Base-by-base conservation (phyloP, 371 early-diverging fungal genomes). In the Fennellomyces sp. region DNA sequence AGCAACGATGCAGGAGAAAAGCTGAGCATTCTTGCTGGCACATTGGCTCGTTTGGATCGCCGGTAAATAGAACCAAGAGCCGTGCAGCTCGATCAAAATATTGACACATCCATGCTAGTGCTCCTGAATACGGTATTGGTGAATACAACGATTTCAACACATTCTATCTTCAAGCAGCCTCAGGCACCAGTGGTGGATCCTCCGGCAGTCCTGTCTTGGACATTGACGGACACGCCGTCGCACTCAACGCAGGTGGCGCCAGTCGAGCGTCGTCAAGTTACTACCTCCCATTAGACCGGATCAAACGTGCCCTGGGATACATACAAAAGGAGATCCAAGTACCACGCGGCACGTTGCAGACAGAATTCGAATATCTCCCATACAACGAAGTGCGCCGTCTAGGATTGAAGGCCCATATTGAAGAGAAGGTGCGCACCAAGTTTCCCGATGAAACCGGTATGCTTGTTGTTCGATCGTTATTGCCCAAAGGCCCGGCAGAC, bases 1-100 rank as follows among this genome's bases (percentile, higher is more conserved):
- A 67, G 68, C 2, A 63, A 62, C 33, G 68, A 67, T 63, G 68
- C 68, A 11, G 68, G 68, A 33, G 68, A 67, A 21, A 67, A 67
- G 15, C 53, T 67, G 12, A 67, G 68, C 38, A 67, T 67, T 52
- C 52, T 67, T 47, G 86, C 90, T 5, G 94, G 94, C 21, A 87
- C 89, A 1, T 66, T 94, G 6, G 90, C 93, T 7, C 81, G 94
- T 13, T 64, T 94, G 56, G 92, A 94, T 67, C 75, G 94, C 56
- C 61, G 70, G 76, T 69, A 65, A 39, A 36, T 29, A 1, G 1
- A 56, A 8, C n/a, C n/a, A n/a, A n/a, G n/a, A n/a, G n/a, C n/a
- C n/a, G n/a, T n/a, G n/a, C n/a, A n/a, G n/a, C n/a, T n/a, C n/a
- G n/a, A n/a, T n/a, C n/a, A n/a, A 57, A 29, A 47, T 8, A 36